Base-by-base conservation (phyloP, 441 rosid genomes). In the Gossypium gossypioides region DNA sequence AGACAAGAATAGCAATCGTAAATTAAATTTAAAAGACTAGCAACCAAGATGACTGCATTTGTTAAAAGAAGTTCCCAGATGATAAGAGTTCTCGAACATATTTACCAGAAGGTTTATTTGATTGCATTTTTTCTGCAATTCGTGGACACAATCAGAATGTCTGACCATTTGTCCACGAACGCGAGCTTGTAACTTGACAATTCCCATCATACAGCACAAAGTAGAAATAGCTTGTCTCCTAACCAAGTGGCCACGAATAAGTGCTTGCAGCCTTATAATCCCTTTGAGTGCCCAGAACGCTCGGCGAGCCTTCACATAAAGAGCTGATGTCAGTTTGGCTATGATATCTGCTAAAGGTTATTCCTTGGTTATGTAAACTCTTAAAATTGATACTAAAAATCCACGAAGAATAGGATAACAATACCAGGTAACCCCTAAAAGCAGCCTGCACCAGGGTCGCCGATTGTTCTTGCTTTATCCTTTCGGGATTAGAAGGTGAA, bases 381-480 rank as follows among this genome's bases (percentile, higher is more conserved):
- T 3, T 67, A 27, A 27, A 67, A 50, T 67, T 50, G 59, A 50
- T 50, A 27, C 25, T 27, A 27, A 67, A 15, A 50, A 15, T 25
- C 51, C 27, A 65, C 2, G 6, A 32, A 29, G 4, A 65, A 64
- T 22, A 60, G 29, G 16, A 72, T 72, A 68, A 74, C 60, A 75
- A 81, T 95, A 95, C 99, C 99, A 89, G 78, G 81, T 86, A 91
- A 61, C 99, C 97, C 85, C 97, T 86, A 81, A 91, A 95, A 71
- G 91, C 90, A 83, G 99, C 97, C 83, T 95, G 99, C 37, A 82
- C 89, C 71, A 79, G 69, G 2, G 81, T 90, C 19, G 96, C 95
- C 51, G 97, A 93, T 70, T 84, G 74, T 78, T 87, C 91, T 58
- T 73, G 83, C 72, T 80, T 87, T 50, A 70, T 60, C 69, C 78